A percentile compares a stretch with the other conserved stretches of the same genome.
Conservation (phyloP, 768 basidiomycete genomes). For the Macrocybe gigantea region DNA sequence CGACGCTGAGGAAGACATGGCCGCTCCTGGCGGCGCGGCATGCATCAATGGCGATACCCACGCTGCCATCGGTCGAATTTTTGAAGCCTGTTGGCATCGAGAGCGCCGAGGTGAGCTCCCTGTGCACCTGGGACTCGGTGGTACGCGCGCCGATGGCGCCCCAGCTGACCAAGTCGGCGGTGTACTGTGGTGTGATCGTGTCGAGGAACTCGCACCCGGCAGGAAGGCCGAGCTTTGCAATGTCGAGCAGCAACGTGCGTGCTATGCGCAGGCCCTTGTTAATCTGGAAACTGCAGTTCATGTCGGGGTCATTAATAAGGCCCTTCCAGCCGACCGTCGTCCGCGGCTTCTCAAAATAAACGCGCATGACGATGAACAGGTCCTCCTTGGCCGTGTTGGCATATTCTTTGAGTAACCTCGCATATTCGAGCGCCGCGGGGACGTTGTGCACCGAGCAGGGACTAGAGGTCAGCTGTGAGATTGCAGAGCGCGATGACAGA, state of each 20-base stretch:
- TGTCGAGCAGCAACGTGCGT: constrained; percentile 78
- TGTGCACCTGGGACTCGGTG: constrained; percentile 90
- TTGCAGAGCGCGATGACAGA: not conserved
- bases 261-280: constrained; percentile 93
- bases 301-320: constrained; percentile 94
- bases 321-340: constrained; percentile 99
- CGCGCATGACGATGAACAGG: constrained; percentile 93
- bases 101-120: constrained; percentile 81
- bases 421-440: constrained; percentile 84
- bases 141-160: constrained; percentile 94
- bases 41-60: constrained; percentile 90
- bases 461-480: constrained; percentile 27
- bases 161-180: constrained; percentile 86
- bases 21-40: constrained; percentile 87
- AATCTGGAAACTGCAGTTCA: constrained; percentile 92
- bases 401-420: constrained; percentile 70
- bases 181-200: constrained; percentile 70
- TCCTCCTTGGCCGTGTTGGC: constrained; percentile 79
- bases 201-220: constrained; percentile 95
- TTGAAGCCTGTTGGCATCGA: constrained; percentile 98
- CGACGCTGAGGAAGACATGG: constrained; percentile 95
- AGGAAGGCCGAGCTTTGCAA: constrained; percentile 88
- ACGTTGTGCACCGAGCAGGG: constrained; percentile 95
- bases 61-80: constrained; percentile 93
- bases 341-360: constrained; percentile 96